phyloP scores from a whole-genome alignment of 345 rosid species.

The Pugionium cornutum region DNA sequence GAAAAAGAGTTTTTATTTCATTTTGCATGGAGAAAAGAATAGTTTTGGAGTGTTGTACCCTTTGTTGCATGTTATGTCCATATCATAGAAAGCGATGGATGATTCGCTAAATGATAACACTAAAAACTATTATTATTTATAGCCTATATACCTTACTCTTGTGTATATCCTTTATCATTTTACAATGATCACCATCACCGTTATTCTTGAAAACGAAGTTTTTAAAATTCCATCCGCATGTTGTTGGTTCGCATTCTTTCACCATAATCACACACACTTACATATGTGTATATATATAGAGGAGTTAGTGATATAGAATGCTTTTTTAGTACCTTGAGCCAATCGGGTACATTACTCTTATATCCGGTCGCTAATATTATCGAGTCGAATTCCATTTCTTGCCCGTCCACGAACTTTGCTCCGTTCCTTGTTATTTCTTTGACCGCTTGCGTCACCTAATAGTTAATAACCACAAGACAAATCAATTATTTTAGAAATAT shows the following conservation, averaged over 20 bases:
- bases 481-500: background rate
- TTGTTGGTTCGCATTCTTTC: conserved; percentile 30
- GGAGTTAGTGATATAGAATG: background rate
- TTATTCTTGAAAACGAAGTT: conserved; percentile 37
- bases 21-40: conserved; percentile 46
- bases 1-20: conserved; percentile 26
- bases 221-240: conserved; percentile 13
- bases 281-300: background rate
- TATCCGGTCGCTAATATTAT: conserved; percentile 91
- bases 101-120: conserved; percentile 34
- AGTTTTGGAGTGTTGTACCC: conserved; percentile 39
- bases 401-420: conserved; percentile 70
- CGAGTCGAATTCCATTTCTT: conserved; percentile 71
- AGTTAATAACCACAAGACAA: conserved; percentile 21
- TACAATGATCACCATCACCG: conserved; percentile 32
- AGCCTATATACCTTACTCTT: background rate
- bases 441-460: conserved; percentile 69
- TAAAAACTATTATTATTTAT: conserved; percentile 20
- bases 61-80: conserved; percentile 34
- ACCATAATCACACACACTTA: conserved; percentile 12
- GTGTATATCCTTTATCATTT: conserved; percentile 21
- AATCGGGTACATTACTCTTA: conserved; percentile 82
- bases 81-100: conserved; percentile 38
- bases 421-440: conserved; percentile 68
- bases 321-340: conserved; percentile 72